Conservation (phyloP, 1,139 yeast genomes). For the Saccharomyces hybrid region DNA sequence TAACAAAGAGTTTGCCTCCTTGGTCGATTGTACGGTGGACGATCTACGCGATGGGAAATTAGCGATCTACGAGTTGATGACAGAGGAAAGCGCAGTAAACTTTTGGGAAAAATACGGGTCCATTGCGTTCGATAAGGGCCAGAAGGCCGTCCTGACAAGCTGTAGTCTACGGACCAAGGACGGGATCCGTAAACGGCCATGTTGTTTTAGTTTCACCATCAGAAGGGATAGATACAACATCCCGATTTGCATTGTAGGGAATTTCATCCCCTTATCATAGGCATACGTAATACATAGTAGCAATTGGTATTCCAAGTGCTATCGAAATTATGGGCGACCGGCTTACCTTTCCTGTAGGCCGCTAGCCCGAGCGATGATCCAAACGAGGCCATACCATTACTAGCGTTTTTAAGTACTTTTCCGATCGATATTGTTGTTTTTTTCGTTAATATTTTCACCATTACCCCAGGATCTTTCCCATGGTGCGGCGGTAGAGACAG, state of each 20-base stretch:
- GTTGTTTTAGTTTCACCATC: conserved; percentile 92
- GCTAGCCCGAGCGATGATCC: background rate
- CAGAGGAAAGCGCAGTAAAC: conserved; percentile 93
- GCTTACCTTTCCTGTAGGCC: background rate
- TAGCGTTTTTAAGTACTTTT: background rate
- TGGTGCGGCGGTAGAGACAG: background rate
- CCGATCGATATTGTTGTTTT: background rate
- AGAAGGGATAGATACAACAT: conserved; percentile 89
- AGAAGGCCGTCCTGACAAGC: conserved; percentile 88
- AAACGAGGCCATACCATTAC: background rate
- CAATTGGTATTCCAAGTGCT: background rate
- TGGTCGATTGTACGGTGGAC: conserved; percentile 89
- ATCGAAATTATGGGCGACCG: background rate
- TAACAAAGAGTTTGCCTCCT: conserved; percentile 90
- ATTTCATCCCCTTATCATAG: conserved; percentile 68
- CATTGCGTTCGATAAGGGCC: conserved; percentile 92
- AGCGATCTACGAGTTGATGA: conserved; percentile 91
- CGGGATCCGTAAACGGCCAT: conserved; percentile 72
- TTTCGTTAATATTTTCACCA: background rate
- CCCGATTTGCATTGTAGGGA: conserved; percentile 95
- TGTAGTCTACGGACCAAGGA: conserved; percentile 82
- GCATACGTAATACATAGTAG: conserved; percentile 2
- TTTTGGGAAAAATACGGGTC: conserved; percentile 98
- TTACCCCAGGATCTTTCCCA: background rate
- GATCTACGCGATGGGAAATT: conserved; percentile 87